Percentiles rank a stretch among this genome's conserved stretches.
Conservation (phyloP, 306 rosid species). For the Senna siamea region DNA sequence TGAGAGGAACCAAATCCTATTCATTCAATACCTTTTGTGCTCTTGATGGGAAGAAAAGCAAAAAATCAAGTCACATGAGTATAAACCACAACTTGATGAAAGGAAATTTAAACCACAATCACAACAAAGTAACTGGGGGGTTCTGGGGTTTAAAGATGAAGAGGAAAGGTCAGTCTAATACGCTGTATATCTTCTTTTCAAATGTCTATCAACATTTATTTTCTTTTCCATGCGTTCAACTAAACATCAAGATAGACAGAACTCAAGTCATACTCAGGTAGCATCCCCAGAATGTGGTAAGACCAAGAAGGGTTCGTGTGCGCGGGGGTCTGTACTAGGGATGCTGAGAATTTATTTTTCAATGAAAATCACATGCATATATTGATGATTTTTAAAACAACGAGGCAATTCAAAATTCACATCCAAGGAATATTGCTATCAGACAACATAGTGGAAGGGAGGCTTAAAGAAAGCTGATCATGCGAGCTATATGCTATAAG, state of each 20-base stretch:
- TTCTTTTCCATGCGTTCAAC: not conserved
- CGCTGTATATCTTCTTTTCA: not conserved
- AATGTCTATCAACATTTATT: not conserved
- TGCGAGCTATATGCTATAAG: constrained; percentile 16
- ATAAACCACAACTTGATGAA: not conserved
- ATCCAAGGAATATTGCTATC: not conserved
- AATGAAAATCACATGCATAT: not conserved
- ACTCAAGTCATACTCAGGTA: not conserved
- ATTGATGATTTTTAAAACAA: not conserved
- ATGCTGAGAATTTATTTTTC: not conserved
- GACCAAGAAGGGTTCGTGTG: not conserved
- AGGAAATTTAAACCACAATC: not conserved
- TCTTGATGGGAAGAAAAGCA: no score
- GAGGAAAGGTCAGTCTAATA: not conserved
- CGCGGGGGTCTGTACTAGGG: not conserved
- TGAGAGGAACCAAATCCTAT: no score
- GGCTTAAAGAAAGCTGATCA: not conserved
- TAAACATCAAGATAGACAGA: not conserved
- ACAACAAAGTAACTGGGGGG: not conserved
- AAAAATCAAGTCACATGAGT: no score
- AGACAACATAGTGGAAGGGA: not conserved
- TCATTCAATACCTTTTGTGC: no score
- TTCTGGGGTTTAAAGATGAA: not conserved
- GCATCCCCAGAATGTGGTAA: not conserved
- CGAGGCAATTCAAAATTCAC: constrained; percentile 4